Evolutionary conservation across 345 rosid species (phyloP).

Genomic region (Brassica carinata): DNA sequence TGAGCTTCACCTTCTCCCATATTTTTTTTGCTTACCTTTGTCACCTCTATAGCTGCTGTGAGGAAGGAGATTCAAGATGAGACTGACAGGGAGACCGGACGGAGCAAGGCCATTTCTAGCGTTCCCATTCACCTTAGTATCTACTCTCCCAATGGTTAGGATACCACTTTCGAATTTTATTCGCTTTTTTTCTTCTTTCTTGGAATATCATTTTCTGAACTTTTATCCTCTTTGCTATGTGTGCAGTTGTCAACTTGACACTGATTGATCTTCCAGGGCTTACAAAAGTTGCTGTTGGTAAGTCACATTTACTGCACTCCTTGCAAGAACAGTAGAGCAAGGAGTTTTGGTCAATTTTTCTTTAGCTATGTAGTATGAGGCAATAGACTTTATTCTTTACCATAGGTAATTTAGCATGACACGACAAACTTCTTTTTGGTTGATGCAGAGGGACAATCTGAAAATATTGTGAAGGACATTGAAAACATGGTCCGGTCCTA

Average conservation of each 20-base stretch:
- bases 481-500: slow-evolving; percentile 97
- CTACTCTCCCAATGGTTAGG: slow-evolving; percentile 82
- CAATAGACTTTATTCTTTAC: slow-evolving; percentile 15
- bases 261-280: slow-evolving; percentile 99
- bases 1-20: not conserved
- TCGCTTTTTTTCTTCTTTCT: not conserved
- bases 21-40: not conserved
- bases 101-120: slow-evolving; percentile 80
- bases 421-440: slow-evolving; percentile 17
- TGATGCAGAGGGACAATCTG: slow-evolving; percentile 93
- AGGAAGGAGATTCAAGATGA: slow-evolving; percentile 99
- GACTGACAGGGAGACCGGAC: slow-evolving; percentile 99
- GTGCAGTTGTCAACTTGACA: slow-evolving; percentile 96
- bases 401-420: slow-evolving; percentile 1
- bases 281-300: slow-evolving; percentile 98
- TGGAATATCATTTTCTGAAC: not conserved
- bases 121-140: slow-evolving; percentile 99
- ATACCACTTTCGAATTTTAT: not conserved
- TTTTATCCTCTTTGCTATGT: slow-evolving; percentile 22
- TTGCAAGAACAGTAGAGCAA: slow-evolving; percentile 8
- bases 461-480: slow-evolving; percentile 87
- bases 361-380: not conserved
- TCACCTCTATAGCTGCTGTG: slow-evolving; percentile 71
- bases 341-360: slow-evolving; percentile 9
- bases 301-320: slow-evolving; percentile 37